phyloP scores from a whole-genome alignment of 805 yeast genomes.

The Suhomyces vadensis region DNA sequence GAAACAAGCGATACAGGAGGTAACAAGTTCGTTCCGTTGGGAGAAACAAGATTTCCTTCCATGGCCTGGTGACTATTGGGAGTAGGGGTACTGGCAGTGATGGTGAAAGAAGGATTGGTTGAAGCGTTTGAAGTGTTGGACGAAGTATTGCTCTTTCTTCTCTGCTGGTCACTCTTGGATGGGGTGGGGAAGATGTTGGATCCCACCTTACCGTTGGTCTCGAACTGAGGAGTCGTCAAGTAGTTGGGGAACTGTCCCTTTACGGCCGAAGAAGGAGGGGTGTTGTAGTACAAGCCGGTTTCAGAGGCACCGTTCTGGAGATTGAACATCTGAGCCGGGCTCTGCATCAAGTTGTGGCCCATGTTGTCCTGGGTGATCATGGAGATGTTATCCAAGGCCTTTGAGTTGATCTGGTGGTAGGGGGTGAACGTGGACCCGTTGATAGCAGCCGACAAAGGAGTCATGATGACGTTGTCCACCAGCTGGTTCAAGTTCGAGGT shows the following conservation, averaged over 20 bases:
- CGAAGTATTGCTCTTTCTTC: neutral
- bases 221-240: conserved; percentile 13
- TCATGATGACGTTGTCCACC: conserved; percentile 7
- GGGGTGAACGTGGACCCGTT: conserved; percentile 19
- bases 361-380: conserved; percentile 21
- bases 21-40: conserved; percentile 12
- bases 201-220: conserved; percentile 4
- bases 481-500: neutral
- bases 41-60: neutral
- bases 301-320: conserved; percentile 2
- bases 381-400: conserved; percentile 36
- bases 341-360: conserved; percentile 1
- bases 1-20: conserved; percentile 15
- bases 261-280: conserved; percentile 22
- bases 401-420: conserved; percentile 28
- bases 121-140: no score
- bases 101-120: conserved; percentile 3
- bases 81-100: conserved; percentile 6
- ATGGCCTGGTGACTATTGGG: neutral
- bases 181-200: conserved; percentile 9
- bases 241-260: conserved; percentile 13
- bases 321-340: neutral
- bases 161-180: conserved; percentile 5
- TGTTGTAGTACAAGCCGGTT: conserved; percentile 13
- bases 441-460: conserved; percentile 21